Evolutionary conservation across 2,329 filamentous ascomycete species (phyloP).

Genomic region (Purpureocillium takamizusanense): DNA sequence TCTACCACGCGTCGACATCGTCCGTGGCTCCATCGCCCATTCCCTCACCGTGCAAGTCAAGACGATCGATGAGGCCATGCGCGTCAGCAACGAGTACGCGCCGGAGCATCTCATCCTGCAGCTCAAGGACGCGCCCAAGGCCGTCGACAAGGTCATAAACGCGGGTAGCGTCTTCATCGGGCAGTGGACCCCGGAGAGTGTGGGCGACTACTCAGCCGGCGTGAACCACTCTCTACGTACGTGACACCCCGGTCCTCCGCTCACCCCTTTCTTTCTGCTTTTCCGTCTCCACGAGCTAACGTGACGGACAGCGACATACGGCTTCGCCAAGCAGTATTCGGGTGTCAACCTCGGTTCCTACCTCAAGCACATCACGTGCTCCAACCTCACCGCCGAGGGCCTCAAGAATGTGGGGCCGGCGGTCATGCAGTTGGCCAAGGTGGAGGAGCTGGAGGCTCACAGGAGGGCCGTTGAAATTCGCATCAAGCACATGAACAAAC

Average conservation of each 20-base stretch:
- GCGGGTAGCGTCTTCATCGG: constrained; percentile 95
- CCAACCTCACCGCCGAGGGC: constrained; percentile 78
- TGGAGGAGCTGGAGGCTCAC: constrained; percentile 93
- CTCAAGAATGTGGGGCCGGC: constrained; percentile 76
- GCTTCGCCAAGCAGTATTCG: constrained; percentile 96
- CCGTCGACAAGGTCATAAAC: constrained; percentile 76
- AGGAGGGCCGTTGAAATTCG: constrained; percentile 80
- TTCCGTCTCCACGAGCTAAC: constrained; percentile 7
- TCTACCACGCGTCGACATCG: constrained; percentile 85
- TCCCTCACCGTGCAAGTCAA: constrained; percentile 77
- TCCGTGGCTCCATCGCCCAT: constrained; percentile 82
- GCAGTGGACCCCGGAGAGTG: constrained; percentile 93
- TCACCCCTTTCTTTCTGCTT: neutral
- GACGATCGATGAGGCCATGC: constrained; percentile 64
- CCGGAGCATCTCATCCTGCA: constrained; percentile 96
- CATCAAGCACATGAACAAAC: constrained; percentile 42
- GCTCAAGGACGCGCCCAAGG: constrained; percentile 63
- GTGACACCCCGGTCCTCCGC: constrained; percentile 29
- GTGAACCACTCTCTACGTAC: constrained; percentile 96
- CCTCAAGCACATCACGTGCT: constrained; percentile 95
- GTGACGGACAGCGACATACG: constrained; percentile 68
- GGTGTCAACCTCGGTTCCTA: constrained; percentile 95
- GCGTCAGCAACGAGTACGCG: constrained; percentile 85
- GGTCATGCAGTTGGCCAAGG: constrained; percentile 90
- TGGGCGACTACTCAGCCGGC: constrained; percentile 95